A percentile compares a stretch with the other conserved stretches of the same genome.
Conservation (phyloP, 306 rosid genomes). For the Fragaria vesca region DNA sequence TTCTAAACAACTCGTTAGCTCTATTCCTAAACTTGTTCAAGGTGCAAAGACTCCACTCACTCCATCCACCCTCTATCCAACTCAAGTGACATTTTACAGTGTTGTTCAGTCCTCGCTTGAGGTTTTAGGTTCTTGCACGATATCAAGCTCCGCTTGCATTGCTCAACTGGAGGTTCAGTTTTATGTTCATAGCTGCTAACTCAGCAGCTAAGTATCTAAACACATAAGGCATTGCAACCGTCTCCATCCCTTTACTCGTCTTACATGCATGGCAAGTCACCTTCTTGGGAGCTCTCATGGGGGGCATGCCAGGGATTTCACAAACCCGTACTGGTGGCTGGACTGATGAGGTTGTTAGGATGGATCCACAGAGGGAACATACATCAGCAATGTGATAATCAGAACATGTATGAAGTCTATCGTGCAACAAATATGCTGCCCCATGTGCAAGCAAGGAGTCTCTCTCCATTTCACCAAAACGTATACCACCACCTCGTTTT, state of each 20-base stretch:
- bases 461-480: conserved; percentile 98
- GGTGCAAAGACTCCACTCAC: neutral
- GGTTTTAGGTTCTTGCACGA: neutral
- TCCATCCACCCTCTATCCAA: neutral
- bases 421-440: conserved; percentile 86
- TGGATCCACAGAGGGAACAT: conserved; percentile 79
- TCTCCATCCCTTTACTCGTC: conserved; percentile 85
- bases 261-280: conserved; percentile 70
- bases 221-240: conserved; percentile 91
- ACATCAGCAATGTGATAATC: conserved; percentile 93
- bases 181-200: conserved; percentile 93
- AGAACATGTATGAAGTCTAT: conserved; percentile 88
- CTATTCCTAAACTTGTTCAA: neutral
- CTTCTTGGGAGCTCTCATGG: conserved; percentile 53
- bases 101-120: neutral
- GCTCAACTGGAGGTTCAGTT: conserved; percentile 65
- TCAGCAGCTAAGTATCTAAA: conserved; percentile 91
- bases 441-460: conserved; percentile 99
- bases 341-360: conserved; percentile 58
- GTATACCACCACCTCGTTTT: conserved; percentile 91
- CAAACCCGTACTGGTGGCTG: conserved; percentile 50
- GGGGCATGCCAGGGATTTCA: conserved; percentile 63
- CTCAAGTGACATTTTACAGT: neutral
- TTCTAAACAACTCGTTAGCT: neutral
- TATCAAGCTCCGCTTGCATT: conserved; percentile 37